Base-by-base conservation (phyloP, 768 basidiomycete species). In the Tulasnella calospora region DNA sequence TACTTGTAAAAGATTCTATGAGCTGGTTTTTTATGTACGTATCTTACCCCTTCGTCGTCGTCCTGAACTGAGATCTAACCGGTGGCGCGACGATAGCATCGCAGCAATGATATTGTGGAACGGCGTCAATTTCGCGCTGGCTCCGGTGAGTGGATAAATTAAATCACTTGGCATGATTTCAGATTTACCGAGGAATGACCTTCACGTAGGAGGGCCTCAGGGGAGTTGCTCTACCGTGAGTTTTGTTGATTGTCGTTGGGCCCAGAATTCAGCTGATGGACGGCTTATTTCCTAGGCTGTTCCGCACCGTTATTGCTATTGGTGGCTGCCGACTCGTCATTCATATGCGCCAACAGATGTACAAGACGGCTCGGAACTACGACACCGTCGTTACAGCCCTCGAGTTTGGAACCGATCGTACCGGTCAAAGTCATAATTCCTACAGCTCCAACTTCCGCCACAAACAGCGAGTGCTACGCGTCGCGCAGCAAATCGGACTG, bases 11-110 rank as follows among this genome's bases (percentile, higher is more conserved):
- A 61, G 76, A 77, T 46, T 77, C 76, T 17, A 69, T 46, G 40
- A 71, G 19, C 41, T 77, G 76, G 76, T 77, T 77, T 70, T 70
- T 77, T 30, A 76, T 76, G 76, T 77, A 70, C 38, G 76, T 40
- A 8, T 23, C n/a, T 35, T 9, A 3, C 3, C 7, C 67, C 41
- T 3, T 21, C 72, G 9, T 17, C 30, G 19, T 57, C 38, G 47
- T 38, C 15, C 17, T 27, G 27, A 12, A 30, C 33, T 27, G 27
- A 77, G 33, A 6, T 33, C 67, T 76, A 7, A 69, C 70, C 10
- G 15, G 3, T 10, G 51, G 21, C 27, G 5, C 38, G 15, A 71
- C 17, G 12, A 19, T 46, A 77, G 61, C 23, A 71, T 77, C 21
- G 76, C 76, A 35, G 35, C 44, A 10, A 47, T 70, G 36, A 77